Conservation (phyloP, 169 alveolate species). For the Babesia microti region DNA sequence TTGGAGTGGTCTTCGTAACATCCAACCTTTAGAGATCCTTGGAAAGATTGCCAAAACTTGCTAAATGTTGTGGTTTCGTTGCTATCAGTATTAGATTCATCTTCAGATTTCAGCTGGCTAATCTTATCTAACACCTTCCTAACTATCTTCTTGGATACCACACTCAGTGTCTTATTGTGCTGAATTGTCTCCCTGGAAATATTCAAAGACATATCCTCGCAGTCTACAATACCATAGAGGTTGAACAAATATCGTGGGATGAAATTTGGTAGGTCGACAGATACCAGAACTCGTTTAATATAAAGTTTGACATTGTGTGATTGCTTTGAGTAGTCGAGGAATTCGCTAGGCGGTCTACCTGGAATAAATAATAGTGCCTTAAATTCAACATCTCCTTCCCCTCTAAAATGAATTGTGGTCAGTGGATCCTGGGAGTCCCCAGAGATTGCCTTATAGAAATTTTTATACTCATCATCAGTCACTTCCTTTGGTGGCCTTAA, state of each 20-base stretch:
- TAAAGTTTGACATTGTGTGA: constrained; percentile 76
- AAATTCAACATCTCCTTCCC: constrained; percentile 99
- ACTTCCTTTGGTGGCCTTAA: constrained; percentile 88
- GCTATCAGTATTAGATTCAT: neutral
- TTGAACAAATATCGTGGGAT: constrained; percentile 87
- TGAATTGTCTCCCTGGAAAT: constrained; percentile 87
- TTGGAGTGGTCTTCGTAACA: constrained; percentile 90
- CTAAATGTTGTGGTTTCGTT: constrained; percentile 53
- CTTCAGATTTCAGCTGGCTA: constrained; percentile 10
- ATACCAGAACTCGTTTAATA: constrained; percentile 84
- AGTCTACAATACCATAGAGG: constrained; percentile 88
- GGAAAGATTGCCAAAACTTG: constrained; percentile 82
- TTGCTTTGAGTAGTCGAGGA: constrained; percentile 77
- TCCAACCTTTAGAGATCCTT: constrained; percentile 83
- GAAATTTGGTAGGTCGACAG: constrained; percentile 84
- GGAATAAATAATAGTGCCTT: constrained; percentile 92
- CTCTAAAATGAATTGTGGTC: constrained; percentile 92
- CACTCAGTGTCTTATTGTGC: constrained; percentile 83
- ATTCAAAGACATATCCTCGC: constrained; percentile 89
- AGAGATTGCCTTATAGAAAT: constrained; percentile 87
- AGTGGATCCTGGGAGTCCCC: constrained; percentile 91
- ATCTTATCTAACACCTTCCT: constrained; percentile 81
- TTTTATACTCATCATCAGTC: constrained; percentile 87
- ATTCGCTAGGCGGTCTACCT: constrained; percentile 78
- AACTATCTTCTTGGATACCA: constrained; percentile 89